Evolutionary conservation across 176 grass and related monocot genomes (phyloP).

Genomic region (barley (Hordeum vulgare)): DNA sequence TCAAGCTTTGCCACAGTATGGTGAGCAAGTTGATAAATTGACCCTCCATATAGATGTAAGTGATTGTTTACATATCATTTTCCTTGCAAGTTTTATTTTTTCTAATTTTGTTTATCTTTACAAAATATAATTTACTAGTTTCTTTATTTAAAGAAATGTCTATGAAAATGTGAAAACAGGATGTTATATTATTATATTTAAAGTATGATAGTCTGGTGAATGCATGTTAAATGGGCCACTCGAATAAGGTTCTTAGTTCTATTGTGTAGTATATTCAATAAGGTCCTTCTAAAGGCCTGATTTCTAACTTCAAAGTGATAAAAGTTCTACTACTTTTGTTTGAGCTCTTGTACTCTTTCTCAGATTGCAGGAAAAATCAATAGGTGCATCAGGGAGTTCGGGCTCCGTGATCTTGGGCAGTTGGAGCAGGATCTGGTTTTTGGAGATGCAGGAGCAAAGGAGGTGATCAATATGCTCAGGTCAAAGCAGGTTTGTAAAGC

Average conservation of each 20-base stretch:
- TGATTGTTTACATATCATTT: constrained; percentile 15
- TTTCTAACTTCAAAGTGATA: constrained; percentile 7
- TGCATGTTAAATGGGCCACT: background rate
- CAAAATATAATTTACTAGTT: background rate
- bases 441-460: constrained; percentile 94
- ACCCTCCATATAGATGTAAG: constrained; percentile 90
- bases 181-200: background rate
- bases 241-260: background rate
- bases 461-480: constrained; percentile 85
- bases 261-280: background rate
- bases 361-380: constrained; percentile 98
- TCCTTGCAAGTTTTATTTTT: background rate
- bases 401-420: constrained; percentile 73
- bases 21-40: constrained; percentile 87
- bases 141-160: background rate
- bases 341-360: background rate
- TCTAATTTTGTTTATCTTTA: background rate
- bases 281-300: background rate
- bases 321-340: background rate
- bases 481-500: constrained; percentile 59
- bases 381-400: constrained; percentile 58
- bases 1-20: constrained; percentile 93
- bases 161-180: background rate
- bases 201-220: background rate
- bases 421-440: constrained; percentile 96